Evolutionary conservation across 1,284 basidiomycete genomes (phyloP).

Genomic region (Ustilago shanxiensis): DNA sequence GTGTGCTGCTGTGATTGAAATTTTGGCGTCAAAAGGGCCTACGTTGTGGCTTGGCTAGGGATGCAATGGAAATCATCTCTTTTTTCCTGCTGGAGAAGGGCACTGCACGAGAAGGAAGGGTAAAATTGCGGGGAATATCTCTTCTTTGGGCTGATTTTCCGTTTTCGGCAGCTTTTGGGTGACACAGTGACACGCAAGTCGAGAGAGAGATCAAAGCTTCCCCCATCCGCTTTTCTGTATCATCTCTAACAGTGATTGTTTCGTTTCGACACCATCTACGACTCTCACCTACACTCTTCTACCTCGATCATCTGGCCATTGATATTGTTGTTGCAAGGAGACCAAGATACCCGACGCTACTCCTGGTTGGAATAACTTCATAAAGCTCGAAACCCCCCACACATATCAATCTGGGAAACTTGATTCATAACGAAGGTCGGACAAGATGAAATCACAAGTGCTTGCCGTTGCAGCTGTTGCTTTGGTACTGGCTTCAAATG

Average conservation of each 20-base stretch:
- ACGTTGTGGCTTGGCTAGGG: background rate
- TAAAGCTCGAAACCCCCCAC: too few species aligned
- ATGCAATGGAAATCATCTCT: constrained; percentile 25
- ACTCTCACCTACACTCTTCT: too few species aligned
- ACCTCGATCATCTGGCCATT: too few species aligned
- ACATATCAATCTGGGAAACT: too few species aligned
- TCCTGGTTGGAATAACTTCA: too few species aligned
- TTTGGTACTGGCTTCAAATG: constrained; percentile 4
- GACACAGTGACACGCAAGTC: too few species aligned
- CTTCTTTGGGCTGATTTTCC: background rate
- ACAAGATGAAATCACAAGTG: constrained; percentile 18
- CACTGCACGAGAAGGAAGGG: background rate
- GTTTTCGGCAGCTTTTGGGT: constrained; percentile 7
- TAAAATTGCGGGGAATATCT: constrained; percentile 35
- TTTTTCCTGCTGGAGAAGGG: background rate
- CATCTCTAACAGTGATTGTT: too few species aligned
- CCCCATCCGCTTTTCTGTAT: too few species aligned
- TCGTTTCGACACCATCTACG: too few species aligned
- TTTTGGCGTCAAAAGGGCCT: constrained; percentile 12
- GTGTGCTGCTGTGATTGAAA: constrained; percentile 21
- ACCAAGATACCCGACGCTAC: too few species aligned
- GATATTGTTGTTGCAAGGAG: too few species aligned
- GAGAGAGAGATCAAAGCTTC: background rate
- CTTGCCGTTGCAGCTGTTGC: background rate
- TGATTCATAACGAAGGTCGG: background rate